phyloP scores from a whole-genome alignment of 1,284 basidiomycete species.

The Marasmius sp. region DNA sequence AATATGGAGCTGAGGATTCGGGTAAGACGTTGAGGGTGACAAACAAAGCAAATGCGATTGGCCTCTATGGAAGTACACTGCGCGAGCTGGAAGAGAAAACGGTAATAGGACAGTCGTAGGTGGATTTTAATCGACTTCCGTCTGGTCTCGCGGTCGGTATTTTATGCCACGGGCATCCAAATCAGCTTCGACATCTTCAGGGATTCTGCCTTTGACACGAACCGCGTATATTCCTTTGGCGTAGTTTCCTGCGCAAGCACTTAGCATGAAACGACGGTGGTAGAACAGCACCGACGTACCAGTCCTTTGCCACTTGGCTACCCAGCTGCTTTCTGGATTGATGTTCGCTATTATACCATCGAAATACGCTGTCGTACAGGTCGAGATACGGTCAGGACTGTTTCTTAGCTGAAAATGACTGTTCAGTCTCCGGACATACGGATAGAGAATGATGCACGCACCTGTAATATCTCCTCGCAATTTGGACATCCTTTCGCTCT shows the following conservation, averaged over 20 bases:
- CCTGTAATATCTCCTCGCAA: slow-evolving; percentile 94
- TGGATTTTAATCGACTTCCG: slow-evolving; percentile 55
- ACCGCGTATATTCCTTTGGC: slow-evolving; percentile 87
- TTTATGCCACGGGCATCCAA: slow-evolving; percentile 75
- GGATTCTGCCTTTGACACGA: slow-evolving; percentile 83
- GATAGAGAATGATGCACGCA: slow-evolving; percentile 30
- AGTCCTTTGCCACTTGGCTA: slow-evolving; percentile 90
- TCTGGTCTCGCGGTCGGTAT: slow-evolving; percentile 78
- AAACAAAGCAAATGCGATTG: background rate
- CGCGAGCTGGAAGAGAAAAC: background rate
- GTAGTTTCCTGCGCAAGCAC: slow-evolving; percentile 65
- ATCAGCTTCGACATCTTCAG: slow-evolving; percentile 82
- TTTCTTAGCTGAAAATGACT: slow-evolving; percentile 74
- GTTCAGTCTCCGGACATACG: background rate
- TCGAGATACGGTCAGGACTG: slow-evolving; percentile 78
- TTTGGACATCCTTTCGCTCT: slow-evolving; percentile 90
- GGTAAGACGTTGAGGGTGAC: too few relatives aligned
- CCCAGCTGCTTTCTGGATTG: slow-evolving; percentile 91
- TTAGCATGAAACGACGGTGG: background rate
- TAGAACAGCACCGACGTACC: slow-evolving; percentile 50
- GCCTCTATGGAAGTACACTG: background rate
- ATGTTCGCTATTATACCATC: slow-evolving; percentile 92
- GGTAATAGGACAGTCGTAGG: background rate
- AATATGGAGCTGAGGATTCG: too few relatives aligned
- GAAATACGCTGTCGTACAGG: slow-evolving; percentile 93